Evolutionary conservation across 2,329 filamentous ascomycete species (phyloP).

Genomic region (Botrytis fabae): DNA sequence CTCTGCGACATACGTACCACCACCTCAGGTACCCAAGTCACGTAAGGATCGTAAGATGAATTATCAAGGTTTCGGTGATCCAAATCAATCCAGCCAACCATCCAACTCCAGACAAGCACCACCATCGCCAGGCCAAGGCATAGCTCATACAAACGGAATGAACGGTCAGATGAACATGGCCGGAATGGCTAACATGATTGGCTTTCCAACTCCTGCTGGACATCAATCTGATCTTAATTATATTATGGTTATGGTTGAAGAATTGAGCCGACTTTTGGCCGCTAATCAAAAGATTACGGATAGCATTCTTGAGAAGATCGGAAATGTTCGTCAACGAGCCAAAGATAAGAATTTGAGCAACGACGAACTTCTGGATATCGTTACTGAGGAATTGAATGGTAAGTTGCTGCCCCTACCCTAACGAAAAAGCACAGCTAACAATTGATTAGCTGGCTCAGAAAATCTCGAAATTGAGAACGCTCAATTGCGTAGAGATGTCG

Average conservation of each 20-base stretch:
- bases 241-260: slow-evolving; percentile 68
- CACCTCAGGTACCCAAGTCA: not conserved
- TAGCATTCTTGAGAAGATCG: slow-evolving; percentile 64
- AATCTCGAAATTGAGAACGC: slow-evolving; percentile 64
- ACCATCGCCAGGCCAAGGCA: slow-evolving; percentile 38
- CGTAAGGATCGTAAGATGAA: slow-evolving; percentile 11
- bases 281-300: slow-evolving; percentile 60
- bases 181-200: slow-evolving; percentile 39
- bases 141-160: slow-evolving; percentile 39
- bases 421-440: slow-evolving; percentile 24
- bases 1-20: not conserved
- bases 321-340: slow-evolving; percentile 54
- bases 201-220: slow-evolving; percentile 60
- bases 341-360: slow-evolving; percentile 56
- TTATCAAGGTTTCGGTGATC: slow-evolving; percentile 28
- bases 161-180: slow-evolving; percentile 46
- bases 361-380: slow-evolving; percentile 57
- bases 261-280: slow-evolving; percentile 48
- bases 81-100: slow-evolving; percentile 28
- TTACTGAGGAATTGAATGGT: slow-evolving; percentile 60
- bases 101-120: slow-evolving; percentile 38
- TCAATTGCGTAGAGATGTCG: slow-evolving; percentile 60
- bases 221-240: slow-evolving; percentile 69
- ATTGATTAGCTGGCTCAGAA: slow-evolving; percentile 32
- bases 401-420: slow-evolving; percentile 26